Evolutionary conservation across 1,284 basidiomycete genomes (phyloP).

Genomic region (Pseudomicrostroma phylloplanum): DNA sequence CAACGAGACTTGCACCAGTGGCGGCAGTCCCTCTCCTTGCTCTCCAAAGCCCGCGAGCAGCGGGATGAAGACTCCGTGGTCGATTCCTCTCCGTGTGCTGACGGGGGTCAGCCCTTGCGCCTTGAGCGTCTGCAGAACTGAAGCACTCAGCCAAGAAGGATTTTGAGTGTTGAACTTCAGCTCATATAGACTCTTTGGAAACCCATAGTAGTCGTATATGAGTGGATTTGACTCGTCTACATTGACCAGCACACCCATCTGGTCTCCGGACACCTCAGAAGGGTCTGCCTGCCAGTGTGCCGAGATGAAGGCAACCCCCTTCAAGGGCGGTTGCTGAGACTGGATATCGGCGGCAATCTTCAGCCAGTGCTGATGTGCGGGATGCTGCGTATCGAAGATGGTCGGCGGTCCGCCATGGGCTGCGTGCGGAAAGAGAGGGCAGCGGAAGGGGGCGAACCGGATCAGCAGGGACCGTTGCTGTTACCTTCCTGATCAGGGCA

Average conservation of each 20-base stretch:
- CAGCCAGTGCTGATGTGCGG: slow-evolving; percentile 53
- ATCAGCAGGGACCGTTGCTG: neutral
- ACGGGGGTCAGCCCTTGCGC: slow-evolving; percentile 30
- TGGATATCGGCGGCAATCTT: slow-evolving; percentile 48
- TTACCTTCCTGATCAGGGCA: too few relatives aligned
- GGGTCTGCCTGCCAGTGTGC: slow-evolving; percentile 55
- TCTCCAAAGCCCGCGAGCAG: slow-evolving; percentile 51
- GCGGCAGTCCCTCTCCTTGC: slow-evolving; percentile 29
- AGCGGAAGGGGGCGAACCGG: neutral
- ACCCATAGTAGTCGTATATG: slow-evolving; percentile 55
- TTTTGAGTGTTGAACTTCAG: slow-evolving; percentile 46
- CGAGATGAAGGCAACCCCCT: slow-evolving; percentile 53
- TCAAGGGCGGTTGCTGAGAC: slow-evolving; percentile 31
- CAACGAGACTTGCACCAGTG: slow-evolving; percentile 53
- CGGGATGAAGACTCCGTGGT: slow-evolving; percentile 55
- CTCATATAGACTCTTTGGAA: slow-evolving; percentile 53
- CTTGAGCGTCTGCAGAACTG: slow-evolving; percentile 38
- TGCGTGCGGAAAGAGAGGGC: neutral
- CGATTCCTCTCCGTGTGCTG: slow-evolving; percentile 50
- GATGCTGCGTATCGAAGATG: slow-evolving; percentile 50
- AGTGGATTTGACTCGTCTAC: slow-evolving; percentile 50
- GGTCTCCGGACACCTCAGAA: slow-evolving; percentile 3
- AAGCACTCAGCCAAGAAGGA: slow-evolving; percentile 31
- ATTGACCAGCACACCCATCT: slow-evolving; percentile 24
- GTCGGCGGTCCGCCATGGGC: slow-evolving; percentile 52